Base-by-base conservation (phyloP, 2,329 filamentous ascomycete species). In the Cercospora sp. region DNA sequence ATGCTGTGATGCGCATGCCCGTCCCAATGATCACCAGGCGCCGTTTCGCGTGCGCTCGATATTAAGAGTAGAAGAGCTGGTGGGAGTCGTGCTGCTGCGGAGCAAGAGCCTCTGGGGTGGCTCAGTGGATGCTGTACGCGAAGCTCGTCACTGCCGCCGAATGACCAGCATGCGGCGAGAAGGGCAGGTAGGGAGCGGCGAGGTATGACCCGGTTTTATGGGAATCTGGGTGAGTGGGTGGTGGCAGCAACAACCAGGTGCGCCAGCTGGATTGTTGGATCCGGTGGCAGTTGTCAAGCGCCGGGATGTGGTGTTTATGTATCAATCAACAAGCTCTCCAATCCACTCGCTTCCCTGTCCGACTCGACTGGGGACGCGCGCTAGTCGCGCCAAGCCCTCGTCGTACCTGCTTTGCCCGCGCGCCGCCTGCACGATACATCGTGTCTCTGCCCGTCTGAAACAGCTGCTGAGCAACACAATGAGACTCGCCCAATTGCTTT, bases 241-340 rank as follows among this genome's bases (percentile, higher is more conserved):
- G 20, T 48, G n/a, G 28, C 40, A n/a, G 60, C 36, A 48, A 3
- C 60, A 28, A 45, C 58, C 23, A 28, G 48, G 58, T 42, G 58
- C 58, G 58, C 58, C 58, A 28, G 58, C n/a, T 13, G 33, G 18
- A 42, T 60, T 60, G 58, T 20, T 48, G 30, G 40, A 48, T 18
- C 10, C 23, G 1, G 28, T 28, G 28, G 28, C 51, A 26, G 48
- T 64, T 16, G 62, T 64, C 62, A 64, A 58, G 62, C 61, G 53
- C 62, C 53, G 62, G 62, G 62, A 64, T 64, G 48, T 64, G 31
- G 53, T 58, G 31, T 58, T 58, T 28, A 48, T 55, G 48, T 36
- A 55, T 36, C 45, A 42, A 53, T 33, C 18, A 36, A 36, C 61
- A 55, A 33, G 59, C 59, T 23, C 40, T 51, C 23, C n/a, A 28